Base-by-base conservation (phyloP, 805 yeast species). In the Ogataea allantospora region DNA sequence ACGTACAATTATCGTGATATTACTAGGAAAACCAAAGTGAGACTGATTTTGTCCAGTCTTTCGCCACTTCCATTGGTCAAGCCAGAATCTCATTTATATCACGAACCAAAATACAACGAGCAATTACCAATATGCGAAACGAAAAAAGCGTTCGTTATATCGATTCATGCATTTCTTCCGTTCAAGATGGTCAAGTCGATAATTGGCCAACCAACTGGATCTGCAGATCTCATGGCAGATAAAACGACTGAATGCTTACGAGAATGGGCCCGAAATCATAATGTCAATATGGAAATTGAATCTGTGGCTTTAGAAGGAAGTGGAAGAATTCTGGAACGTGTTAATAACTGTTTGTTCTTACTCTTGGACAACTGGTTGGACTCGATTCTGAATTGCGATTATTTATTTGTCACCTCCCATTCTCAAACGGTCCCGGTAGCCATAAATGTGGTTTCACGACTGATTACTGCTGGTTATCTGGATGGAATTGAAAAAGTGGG, bases 111-210 rank as follows among this genome's bases (percentile, higher is more conserved):
- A 5, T 36, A 27, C 15, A 40, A 38, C 16, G 33, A 27, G 16
- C 34, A 35, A 13, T 20, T 27, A 11, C 33, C 39, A 17, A 30
- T 24, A 2, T 13, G 28, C 7, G 17, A 17, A 0, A 25, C 48
- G 33, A 71, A 74, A 35, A 82, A 74, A 46, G 86, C 83, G 0
- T 72, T 93, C 12, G 80, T 93, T n/a, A 77, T 91, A 35, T 96
- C 96, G 0, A 85, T 93, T 2, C 99, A 91, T 63, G 97, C 97
- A 0, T 91, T 88, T 58, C 86, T 89, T 59, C 99, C 99, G 0
- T 81, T 88, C 2, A 78, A 77, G 44, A 79, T 88, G 71, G 72
- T 89, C 5, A 68, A 96, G 38, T 84, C 91, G 1, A 58, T 91
- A 7, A 77, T 91, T 32, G 98, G 98, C 1, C 88, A 89, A 42